Evolutionary conservation across 306 rosid genomes (phyloP).

Genomic region (Malus fusca): DNA sequence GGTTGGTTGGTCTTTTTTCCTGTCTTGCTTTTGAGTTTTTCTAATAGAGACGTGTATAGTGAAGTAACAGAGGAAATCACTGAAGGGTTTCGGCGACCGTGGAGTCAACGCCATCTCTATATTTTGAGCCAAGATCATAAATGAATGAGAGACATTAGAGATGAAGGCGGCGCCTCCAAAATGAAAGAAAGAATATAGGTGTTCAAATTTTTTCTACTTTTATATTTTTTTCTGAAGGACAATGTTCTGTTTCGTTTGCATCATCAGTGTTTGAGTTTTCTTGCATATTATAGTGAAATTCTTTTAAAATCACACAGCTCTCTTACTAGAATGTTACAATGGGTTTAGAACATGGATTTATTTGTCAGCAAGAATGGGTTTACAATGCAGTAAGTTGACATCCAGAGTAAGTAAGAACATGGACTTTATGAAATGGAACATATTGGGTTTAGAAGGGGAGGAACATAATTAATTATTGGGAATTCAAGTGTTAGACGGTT

Average conservation of each 20-base stretch:
- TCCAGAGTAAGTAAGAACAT: background rate
- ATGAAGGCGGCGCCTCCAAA: slow-evolving; percentile 29
- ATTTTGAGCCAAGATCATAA: slow-evolving; percentile 14
- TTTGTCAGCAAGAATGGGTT: background rate
- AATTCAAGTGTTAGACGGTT: no score
- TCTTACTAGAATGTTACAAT: background rate
- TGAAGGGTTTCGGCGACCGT: slow-evolving; percentile 27
- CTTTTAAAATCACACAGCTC: slow-evolving; percentile 33
- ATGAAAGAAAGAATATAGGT: slow-evolving; percentile 21
- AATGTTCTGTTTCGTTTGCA: slow-evolving; percentile 31
- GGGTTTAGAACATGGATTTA: slow-evolving; percentile 10
- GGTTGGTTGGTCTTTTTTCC: slow-evolving; percentile 11
- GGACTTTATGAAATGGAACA: background rate
- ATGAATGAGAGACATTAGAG: slow-evolving; percentile 8
- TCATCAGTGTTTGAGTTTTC: slow-evolving; percentile 22
- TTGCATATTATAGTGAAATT: slow-evolving; percentile 34
- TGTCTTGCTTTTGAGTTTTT: slow-evolving; percentile 22
- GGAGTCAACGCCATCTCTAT: slow-evolving; percentile 22
- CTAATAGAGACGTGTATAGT: slow-evolving; percentile 43
- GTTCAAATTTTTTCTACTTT: background rate
- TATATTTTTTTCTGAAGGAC: background rate
- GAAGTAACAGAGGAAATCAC: slow-evolving; percentile 26
- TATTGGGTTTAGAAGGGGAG: no score
- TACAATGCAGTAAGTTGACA: slow-evolving; percentile 1
- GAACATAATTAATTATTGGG: no score